Percentiles rank a stretch among this genome's conserved stretches.
Evolutionary conservation across 2,329 filamentous ascomycete species (phyloP).

Genomic region (Colletotrichum orchidophilum): DNA sequence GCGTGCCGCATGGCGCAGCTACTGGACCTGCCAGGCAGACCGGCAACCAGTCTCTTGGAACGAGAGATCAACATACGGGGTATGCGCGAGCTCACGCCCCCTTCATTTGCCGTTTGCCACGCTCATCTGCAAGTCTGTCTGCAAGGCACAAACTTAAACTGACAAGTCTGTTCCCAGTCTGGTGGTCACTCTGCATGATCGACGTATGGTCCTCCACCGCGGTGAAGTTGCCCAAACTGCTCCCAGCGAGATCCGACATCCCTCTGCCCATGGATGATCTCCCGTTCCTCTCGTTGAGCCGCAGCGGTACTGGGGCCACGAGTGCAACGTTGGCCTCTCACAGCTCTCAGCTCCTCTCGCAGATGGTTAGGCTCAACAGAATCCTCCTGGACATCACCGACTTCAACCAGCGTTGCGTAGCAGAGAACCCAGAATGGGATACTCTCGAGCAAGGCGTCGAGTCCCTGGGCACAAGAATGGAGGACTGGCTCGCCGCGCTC

Average conservation of each 20-base stretch:
- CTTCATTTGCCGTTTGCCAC: not conserved
- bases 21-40: slow-evolving; percentile 45
- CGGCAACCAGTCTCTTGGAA: slow-evolving; percentile 39
- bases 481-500: slow-evolving; percentile 46
- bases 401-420: slow-evolving; percentile 46
- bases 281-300: slow-evolving; percentile 40
- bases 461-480: slow-evolving; percentile 42
- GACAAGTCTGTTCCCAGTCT: slow-evolving; percentile 30
- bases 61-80: slow-evolving; percentile 46
- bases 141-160: slow-evolving; percentile 25
- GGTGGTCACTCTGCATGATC: slow-evolving; percentile 38
- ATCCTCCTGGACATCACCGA: slow-evolving; percentile 52
- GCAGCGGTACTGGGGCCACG: not conserved
- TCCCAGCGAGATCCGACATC: slow-evolving; percentile 36
- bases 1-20: slow-evolving; percentile 47
- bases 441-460: slow-evolving; percentile 43
- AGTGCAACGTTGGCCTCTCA: slow-evolving; percentile 10
- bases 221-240: slow-evolving; percentile 37
- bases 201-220: slow-evolving; percentile 38
- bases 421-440: slow-evolving; percentile 38
- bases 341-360: slow-evolving; percentile 41
- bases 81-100: slow-evolving; percentile 20
- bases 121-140: slow-evolving; percentile 11
- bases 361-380: slow-evolving; percentile 40
- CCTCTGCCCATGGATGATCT: slow-evolving; percentile 49